Base-by-base conservation (phyloP, 805 yeast species). In the Nakazawaea ernobii region DNA sequence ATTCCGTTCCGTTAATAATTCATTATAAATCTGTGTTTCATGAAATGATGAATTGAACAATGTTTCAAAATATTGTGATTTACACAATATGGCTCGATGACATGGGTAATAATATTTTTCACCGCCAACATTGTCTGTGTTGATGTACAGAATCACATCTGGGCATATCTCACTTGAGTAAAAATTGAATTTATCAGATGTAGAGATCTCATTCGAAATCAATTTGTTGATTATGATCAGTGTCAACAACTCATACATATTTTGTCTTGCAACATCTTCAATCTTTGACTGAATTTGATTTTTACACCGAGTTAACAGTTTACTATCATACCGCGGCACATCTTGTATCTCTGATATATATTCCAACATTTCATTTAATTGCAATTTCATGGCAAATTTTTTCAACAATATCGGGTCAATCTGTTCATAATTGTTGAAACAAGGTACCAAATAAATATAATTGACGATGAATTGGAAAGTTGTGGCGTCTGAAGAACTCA, bases 11-110 rank as follows among this genome's bases (percentile, higher is more conserved):
- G 54, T 52, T 20, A 60, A 51, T 30, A 55, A 37, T 30, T 48
- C 48, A 6, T 46, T 32, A 30, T 43, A 49, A 1, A 44, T 35
- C 15, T 46, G 42, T 3, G 58, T 55, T 46, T 74, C 80, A 4
- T 58, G 49, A 49, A 77, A 76, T 1, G 71, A 59, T 1, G 86
- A 79, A 8, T 68, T 59, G 57, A 86, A 79, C 82, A 85, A 74
- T 2, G 79, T 72, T 44, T 71, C 77, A 56, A 78, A 86, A 60
- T 82, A 86, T 39, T 77, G 84, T 2, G 86, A 75, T 36, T 90
- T 64, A 5, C 73, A 61, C 24, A 86, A 58, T 42, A 86, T 73
- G 0, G 86, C 72, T 37, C 81, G 68, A 60, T 86, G 86, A 5
- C 73, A 80, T 1, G 92, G 91, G 56, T 79, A 85, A 49, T 69